A percentile compares a stretch with the other conserved stretches of the same genome.
phyloP scores from a whole-genome alignment of 108 stramenopile genomes.

The Nitzschia putrida region DNA sequence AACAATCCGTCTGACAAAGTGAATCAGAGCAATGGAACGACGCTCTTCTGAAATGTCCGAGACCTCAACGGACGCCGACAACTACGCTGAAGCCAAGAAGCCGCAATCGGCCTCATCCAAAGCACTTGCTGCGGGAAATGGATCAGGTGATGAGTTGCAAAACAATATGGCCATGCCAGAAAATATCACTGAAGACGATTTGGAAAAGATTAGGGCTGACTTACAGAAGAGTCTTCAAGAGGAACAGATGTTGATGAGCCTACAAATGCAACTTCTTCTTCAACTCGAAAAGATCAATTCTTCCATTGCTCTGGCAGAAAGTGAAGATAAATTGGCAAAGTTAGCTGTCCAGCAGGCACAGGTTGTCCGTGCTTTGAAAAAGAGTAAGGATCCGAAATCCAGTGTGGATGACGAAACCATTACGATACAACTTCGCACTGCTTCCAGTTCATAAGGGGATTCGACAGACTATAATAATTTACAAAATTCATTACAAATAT shows the following conservation, averaged over 20 bases:
- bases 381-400: constrained; percentile 4
- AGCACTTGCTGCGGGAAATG: too few species aligned
- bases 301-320: constrained; percentile 7
- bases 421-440: not conserved
- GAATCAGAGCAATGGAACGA: too few species aligned
- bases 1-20: too few species aligned
- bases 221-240: constrained; percentile 16
- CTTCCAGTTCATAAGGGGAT: not conserved
- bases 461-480: not conserved
- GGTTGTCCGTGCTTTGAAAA: constrained; percentile 4
- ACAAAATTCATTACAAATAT: not conserved
- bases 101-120: too few species aligned
- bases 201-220: constrained; percentile 1
- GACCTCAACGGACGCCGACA: too few species aligned
- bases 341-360: constrained; percentile 18
- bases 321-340: constrained; percentile 10
- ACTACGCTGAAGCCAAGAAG: too few species aligned
- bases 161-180: too few species aligned
- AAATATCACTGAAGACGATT: constrained; percentile 5
- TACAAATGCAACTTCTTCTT: constrained; percentile 12
- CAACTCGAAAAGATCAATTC: constrained; percentile 18
- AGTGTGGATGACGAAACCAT: constrained; percentile 9
- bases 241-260: not conserved
- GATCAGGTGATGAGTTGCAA: too few species aligned
- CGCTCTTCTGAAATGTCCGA: too few species aligned